phyloP scores from a whole-genome alignment of 1,284 basidiomycete species.

The Microbotryomycetes sp. region DNA sequence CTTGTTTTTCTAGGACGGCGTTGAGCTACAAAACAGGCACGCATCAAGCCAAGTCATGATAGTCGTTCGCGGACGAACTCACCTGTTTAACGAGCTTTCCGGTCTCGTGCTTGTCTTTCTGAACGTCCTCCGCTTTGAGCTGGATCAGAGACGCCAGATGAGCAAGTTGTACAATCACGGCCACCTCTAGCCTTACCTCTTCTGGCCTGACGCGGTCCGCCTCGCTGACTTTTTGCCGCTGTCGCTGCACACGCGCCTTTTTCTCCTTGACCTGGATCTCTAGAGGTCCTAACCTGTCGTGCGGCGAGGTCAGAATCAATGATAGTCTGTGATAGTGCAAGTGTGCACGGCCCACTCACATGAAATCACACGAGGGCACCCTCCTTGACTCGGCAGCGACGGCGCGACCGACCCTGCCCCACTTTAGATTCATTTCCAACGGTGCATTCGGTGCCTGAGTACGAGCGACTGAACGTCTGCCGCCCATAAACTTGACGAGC shows the following conservation, averaged over 20 bases:
- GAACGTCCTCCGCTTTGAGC: conserved; percentile 26
- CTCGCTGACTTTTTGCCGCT: conserved; percentile 18
- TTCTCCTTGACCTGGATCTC: conserved; percentile 27
- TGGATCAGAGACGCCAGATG: not conserved
- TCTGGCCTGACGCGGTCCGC: conserved; percentile 14
- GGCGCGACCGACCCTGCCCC: conserved; percentile 53
- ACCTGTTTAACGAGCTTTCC: conserved; percentile 30
- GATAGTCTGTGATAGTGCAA: not conserved
- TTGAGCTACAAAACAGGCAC: not conserved
- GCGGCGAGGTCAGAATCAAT: not conserved
- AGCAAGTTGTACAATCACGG: too few species aligned
- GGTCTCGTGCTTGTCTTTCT: conserved; percentile 31
- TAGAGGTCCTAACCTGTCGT: conserved; percentile 27
- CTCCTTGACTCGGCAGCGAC: conserved; percentile 65
- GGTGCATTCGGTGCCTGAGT: conserved; percentile 14
- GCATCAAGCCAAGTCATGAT: not conserved
- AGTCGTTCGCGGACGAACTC: conserved; percentile 2
- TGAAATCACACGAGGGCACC: conserved; percentile 66
- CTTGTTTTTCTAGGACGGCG: conserved; percentile 15
- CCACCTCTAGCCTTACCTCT: conserved; percentile 4
- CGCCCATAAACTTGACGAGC: conserved; percentile 63
- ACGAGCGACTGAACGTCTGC: conserved; percentile 44
- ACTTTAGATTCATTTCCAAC: not conserved
- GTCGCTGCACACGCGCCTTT: conserved; percentile 20
- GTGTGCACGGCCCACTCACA: conserved; percentile 48